These are phyloP conservation scores for Aristolochia fimbriata DNA, from an alignment of 164 flowering plant species.

Conservation along the genomic window DNA sequence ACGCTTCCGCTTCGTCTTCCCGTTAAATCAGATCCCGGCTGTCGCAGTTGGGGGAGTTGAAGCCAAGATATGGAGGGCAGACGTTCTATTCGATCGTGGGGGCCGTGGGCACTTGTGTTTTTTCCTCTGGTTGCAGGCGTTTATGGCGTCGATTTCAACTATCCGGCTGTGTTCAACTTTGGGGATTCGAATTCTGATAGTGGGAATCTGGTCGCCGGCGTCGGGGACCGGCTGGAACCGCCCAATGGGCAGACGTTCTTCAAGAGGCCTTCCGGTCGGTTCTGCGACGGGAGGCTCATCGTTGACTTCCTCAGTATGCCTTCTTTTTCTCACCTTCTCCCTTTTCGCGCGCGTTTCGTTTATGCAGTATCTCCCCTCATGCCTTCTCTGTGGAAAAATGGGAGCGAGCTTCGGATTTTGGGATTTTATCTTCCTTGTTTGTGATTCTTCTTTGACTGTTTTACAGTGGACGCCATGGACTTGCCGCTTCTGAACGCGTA, in stretches of 20 bases:
- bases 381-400: too few relatives aligned
- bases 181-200: conserved; percentile 80
- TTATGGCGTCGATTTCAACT: conserved; percentile 23
- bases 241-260: conserved; percentile 53
- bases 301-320: conserved; percentile 50
- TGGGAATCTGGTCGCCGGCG: conserved; percentile 40
- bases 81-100: not conserved
- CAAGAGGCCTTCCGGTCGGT: conserved; percentile 45
- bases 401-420: too few relatives aligned
- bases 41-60: too few relatives aligned
- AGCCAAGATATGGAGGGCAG: not conserved
- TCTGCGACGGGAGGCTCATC: conserved; percentile 62
- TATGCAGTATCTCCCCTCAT: too few relatives aligned
- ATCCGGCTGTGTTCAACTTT: conserved; percentile 57
- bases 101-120: not conserved
- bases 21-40: too few relatives aligned
- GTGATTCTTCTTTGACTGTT: not conserved
- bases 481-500: conserved; percentile 75
- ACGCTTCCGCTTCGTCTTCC: too few relatives aligned
- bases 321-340: not conserved
- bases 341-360: too few relatives aligned
- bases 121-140: not conserved
- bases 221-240: conserved; percentile 27
- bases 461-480: conserved; percentile 80
- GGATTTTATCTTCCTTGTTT: not conserved